Evolutionary conservation across 140 eudicot species (phyloP).

Genomic region (Bidens hawaiensis): DNA sequence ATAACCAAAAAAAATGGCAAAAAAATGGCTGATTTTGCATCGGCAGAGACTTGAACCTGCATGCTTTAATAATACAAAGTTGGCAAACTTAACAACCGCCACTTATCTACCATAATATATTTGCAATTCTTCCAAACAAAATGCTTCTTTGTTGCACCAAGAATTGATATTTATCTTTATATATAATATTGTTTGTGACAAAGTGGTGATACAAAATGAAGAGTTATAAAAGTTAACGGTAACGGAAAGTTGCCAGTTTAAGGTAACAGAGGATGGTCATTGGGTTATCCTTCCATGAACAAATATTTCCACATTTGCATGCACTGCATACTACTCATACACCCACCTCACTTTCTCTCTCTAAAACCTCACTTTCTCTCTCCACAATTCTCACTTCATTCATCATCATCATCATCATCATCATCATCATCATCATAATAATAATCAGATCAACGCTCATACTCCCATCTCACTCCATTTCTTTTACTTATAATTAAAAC

Average conservation of each 20-base stretch:
- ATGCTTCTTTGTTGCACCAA: too few relatives aligned
- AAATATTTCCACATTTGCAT: constrained; percentile 41
- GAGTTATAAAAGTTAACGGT: constrained; percentile 23
- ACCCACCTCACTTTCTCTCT: constrained; percentile 4
- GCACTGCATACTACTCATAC: constrained; percentile 18
- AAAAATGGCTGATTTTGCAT: too few relatives aligned
- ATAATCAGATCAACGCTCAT: background rate
- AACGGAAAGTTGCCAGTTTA: constrained; percentile 25
- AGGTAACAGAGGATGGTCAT: constrained; percentile 17
- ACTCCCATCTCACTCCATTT: background rate
- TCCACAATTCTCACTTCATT: constrained; percentile 2
- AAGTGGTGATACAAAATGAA: background rate
- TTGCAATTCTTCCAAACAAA: too few relatives aligned
- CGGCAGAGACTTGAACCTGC: too few relatives aligned
- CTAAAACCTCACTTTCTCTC: background rate
- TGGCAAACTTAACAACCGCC: too few relatives aligned
- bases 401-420: constrained; percentile 21
- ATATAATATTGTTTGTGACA: too few relatives aligned
- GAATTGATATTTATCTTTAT: too few relatives aligned
- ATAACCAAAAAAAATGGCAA: too few relatives aligned
- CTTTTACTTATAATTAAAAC: too few relatives aligned
- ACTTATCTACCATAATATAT: too few relatives aligned
- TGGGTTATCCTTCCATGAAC: constrained; percentile 33
- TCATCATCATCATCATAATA: too few relatives aligned
- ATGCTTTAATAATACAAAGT: too few relatives aligned